phyloP scores from a whole-genome alignment of 139 green algal species.

The Eudorina sp. region DNA sequence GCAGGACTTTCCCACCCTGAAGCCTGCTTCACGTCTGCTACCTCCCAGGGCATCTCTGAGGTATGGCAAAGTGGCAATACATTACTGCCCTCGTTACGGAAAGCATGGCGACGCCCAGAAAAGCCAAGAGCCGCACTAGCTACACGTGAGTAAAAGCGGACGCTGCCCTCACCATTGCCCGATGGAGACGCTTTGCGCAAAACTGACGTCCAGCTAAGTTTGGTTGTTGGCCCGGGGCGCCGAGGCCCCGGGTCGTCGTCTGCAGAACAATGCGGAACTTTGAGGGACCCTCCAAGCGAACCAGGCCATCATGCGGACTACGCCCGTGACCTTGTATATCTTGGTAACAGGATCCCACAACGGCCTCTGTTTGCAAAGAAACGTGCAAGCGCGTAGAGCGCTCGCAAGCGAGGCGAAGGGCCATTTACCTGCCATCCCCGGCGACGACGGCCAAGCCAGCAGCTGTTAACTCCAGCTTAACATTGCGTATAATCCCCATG shows the following conservation, averaged over 20 bases:
- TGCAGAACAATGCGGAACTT: conserved; percentile 17
- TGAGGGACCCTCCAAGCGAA: not conserved
- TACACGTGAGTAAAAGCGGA: too few species aligned
- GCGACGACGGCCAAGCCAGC: not conserved
- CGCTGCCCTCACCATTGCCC: not conserved
- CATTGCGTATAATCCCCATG: not conserved
- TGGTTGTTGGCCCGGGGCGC: not conserved
- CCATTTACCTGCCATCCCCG: conserved; percentile 2
- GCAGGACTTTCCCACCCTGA: too few species aligned
- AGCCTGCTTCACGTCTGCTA: too few species aligned
- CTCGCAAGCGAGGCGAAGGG: conserved; percentile 1
- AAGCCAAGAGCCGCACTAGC: too few species aligned
- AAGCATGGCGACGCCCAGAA: too few species aligned
- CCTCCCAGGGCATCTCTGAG: too few species aligned
- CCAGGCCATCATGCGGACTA: too few species aligned
- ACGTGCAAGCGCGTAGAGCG: not conserved
- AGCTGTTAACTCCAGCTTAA: conserved; percentile 1
- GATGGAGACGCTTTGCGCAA: not conserved
- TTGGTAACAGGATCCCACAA: too few species aligned
- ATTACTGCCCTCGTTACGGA: too few species aligned
- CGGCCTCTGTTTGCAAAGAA: not conserved
- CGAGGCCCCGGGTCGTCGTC: conserved; percentile 22
- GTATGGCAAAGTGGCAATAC: too few species aligned
- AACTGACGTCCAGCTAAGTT: conserved; percentile 19
- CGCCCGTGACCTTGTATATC: too few species aligned